A percentile compares a stretch with the other conserved stretches of the same genome.
phyloP scores from a whole-genome alignment of 2,329 filamentous ascomycete genomes.

The Cercospora brassicicola region DNA sequence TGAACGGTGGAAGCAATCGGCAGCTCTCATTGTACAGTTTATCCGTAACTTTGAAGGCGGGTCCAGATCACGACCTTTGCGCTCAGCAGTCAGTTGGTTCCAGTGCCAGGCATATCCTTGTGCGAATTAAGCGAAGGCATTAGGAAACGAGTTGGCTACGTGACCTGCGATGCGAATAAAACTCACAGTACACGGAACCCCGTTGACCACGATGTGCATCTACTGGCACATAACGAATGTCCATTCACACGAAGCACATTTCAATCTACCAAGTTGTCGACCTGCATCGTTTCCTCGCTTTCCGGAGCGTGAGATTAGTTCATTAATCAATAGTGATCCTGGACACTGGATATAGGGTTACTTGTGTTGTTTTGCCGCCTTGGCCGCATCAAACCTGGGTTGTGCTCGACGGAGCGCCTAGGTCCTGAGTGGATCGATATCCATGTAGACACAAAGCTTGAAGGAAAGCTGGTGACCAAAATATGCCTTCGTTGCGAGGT shows the following conservation, averaged over 20 bases:
- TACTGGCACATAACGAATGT: background rate
- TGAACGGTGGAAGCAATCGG: background rate
- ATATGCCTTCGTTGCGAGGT: background rate
- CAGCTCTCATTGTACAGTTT: background rate
- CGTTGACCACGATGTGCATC: background rate
- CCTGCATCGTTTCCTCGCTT: background rate
- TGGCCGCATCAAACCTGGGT: background rate
- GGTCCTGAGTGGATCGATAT: background rate
- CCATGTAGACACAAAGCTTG: background rate
- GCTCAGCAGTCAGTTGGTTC: background rate
- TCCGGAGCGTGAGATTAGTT: background rate
- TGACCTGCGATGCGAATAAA: background rate
- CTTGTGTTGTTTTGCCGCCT: background rate
- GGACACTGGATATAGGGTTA: background rate
- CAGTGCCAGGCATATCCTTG: background rate
- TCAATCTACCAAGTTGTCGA: background rate
- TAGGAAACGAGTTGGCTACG: background rate
- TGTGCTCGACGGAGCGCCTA: background rate
- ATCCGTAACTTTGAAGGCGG: background rate
- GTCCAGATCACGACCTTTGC: background rate
- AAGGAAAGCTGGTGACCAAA: background rate
- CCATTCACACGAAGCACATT: background rate
- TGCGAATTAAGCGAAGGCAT: background rate
- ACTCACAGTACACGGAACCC: background rate
- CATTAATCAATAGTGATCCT: background rate